phyloP scores from a whole-genome alignment of 2,329 filamentous ascomycete species.

The Neonectria hederae region DNA sequence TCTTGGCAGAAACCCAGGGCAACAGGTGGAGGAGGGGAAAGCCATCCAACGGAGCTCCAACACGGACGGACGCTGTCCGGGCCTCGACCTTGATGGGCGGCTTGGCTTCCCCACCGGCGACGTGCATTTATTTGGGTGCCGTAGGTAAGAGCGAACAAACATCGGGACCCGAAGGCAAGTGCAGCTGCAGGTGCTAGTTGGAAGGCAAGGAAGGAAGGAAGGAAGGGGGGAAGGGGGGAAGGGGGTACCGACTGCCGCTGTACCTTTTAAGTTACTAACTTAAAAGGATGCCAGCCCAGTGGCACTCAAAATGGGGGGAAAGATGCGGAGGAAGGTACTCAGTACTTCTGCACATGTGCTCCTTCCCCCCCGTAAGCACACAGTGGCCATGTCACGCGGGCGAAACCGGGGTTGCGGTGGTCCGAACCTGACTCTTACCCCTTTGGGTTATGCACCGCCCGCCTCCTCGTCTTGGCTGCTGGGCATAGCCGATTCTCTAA shows the following conservation, averaged over 20 bases:
- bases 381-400: slow-evolving; percentile 32
- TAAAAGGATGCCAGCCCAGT: not conserved
- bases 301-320: not conserved
- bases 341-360: not conserved
- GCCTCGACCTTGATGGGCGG: not conserved
- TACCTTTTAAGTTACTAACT: no score
- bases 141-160: not conserved
- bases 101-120: not conserved
- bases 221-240: no score
- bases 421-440: slow-evolving; percentile 29
- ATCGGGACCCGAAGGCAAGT: slow-evolving; percentile 4
- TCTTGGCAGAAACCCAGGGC: not conserved
- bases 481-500: not conserved
- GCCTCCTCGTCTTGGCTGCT: slow-evolving; percentile 24
- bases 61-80: slow-evolving; percentile 7
- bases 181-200: no score
- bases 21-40: not conserved
- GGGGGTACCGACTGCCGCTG: not conserved
- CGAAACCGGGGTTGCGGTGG: slow-evolving; percentile 38
- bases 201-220: not conserved
- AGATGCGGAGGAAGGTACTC: not conserved
- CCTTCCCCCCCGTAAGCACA: not conserved
- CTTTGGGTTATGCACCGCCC: slow-evolving; percentile 26
- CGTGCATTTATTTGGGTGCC: not conserved
- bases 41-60: not conserved